Conservation (phyloP, 225 moss, liverwort and hornwort species). For the Takakia lepidozioides region DNA sequence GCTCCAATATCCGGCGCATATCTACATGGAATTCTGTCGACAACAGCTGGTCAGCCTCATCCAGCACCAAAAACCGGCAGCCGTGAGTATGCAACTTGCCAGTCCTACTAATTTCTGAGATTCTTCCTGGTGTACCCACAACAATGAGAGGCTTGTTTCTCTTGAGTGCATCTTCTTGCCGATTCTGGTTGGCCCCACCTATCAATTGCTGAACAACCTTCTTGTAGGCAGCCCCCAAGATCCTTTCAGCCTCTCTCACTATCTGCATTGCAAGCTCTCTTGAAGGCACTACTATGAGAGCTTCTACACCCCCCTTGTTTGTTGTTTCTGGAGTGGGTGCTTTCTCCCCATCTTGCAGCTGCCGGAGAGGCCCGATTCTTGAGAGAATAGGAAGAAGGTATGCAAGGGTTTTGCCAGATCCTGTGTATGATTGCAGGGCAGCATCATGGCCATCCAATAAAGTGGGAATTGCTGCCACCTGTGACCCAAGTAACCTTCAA, state of each 20-base stretch:
- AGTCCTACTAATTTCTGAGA: constrained; percentile 89
- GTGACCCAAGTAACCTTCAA: not conserved
- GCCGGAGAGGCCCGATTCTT: constrained; percentile 66
- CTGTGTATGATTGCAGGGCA: constrained; percentile 91
- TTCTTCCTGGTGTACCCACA: constrained; percentile 91
- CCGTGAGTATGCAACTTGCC: constrained; percentile 92
- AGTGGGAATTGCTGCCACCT: constrained; percentile 91
- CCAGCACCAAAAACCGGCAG: constrained; percentile 83
- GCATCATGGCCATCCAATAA: constrained; percentile 91
- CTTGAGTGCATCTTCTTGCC: constrained; percentile 93
- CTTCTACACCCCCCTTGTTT: constrained; percentile 73
- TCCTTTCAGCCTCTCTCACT: constrained; percentile 84
- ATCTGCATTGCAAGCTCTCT: constrained; percentile 97
- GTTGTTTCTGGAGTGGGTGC: constrained; percentile 12
- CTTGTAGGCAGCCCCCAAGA: constrained; percentile 60
- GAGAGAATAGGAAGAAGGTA: constrained; percentile 87
- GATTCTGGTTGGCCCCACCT: constrained; percentile 87
- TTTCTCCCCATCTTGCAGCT: constrained; percentile 25
- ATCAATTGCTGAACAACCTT: constrained; percentile 91
- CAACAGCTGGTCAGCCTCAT: constrained; percentile 91
- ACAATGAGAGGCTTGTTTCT: constrained; percentile 81
- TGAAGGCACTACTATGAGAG: constrained; percentile 86
- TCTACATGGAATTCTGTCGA: constrained; percentile 89
- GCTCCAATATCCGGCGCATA: constrained; percentile 95
- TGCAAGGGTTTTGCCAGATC: constrained; percentile 92